Conservation (phyloP, 106 monocot genomes). For the Acorus calamus region DNA sequence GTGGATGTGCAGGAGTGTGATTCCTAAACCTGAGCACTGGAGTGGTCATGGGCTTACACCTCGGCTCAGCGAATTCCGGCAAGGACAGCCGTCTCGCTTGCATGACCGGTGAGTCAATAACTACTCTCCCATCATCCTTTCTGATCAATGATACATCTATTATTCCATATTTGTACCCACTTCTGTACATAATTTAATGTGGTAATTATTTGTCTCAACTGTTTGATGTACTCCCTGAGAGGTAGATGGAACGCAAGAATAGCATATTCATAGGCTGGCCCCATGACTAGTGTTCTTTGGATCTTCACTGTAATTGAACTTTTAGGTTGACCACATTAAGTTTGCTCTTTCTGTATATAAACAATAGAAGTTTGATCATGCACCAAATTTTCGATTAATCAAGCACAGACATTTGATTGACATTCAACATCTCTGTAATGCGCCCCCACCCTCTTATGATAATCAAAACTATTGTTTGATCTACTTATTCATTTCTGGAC, state of each 20-base stretch:
- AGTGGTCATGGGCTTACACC: constrained; percentile 87
- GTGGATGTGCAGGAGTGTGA: constrained; percentile 35
- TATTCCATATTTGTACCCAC: neutral
- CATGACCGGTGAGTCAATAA: constrained; percentile 64
- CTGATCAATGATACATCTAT: neutral
- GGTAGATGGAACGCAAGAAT: constrained; percentile 43
- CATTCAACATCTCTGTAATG: no score
- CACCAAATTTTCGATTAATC: no score
- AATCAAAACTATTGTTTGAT: no score
- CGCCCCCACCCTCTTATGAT: no score
- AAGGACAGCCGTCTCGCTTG: constrained; percentile 90
- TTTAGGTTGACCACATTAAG: no score
- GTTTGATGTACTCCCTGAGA: constrained; percentile 61
- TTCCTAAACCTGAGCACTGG: constrained; percentile 91
- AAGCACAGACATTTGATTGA: no score
- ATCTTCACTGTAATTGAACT: constrained; percentile 15
- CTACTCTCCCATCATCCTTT: neutral
- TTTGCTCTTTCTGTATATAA: no score
- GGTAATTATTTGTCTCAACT: constrained; percentile 9
- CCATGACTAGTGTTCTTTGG: constrained; percentile 45
- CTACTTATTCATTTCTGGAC: no score
- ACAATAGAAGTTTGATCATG: no score
- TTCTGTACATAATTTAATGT: neutral
- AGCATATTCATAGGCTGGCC: constrained; percentile 81
- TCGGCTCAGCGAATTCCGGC: constrained; percentile 79